phyloP scores from a whole-genome alignment of 2,329 filamentous ascomycete species.

The Neofusicoccum kwambonambiense region DNA sequence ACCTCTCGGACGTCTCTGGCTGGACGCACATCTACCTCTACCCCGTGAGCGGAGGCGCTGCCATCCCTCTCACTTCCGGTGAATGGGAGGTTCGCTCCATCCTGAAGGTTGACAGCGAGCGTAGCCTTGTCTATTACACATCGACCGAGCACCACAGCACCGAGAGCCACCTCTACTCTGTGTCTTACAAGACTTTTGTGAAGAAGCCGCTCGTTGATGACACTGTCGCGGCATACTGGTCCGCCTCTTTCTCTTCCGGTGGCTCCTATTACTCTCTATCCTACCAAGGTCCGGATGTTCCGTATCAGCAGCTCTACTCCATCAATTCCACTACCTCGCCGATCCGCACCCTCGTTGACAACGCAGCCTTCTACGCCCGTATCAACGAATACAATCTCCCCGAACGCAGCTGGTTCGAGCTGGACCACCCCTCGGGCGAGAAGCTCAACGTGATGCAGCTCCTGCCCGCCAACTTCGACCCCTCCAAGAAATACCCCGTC shows the following conservation, averaged over 20 bases:
- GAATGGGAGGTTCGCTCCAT: slow-evolving; percentile 65
- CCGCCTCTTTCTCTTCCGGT: slow-evolving; percentile 62
- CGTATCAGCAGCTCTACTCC: slow-evolving; percentile 66
- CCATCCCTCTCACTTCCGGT: slow-evolving; percentile 60
- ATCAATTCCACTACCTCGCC: slow-evolving; percentile 53
- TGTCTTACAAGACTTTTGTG: slow-evolving; percentile 56
- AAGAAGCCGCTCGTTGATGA: slow-evolving; percentile 63
- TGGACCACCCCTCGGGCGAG: slow-evolving; percentile 61
- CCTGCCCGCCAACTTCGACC: slow-evolving; percentile 64
- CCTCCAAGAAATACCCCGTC: slow-evolving; percentile 62
- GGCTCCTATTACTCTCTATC: slow-evolving; percentile 65
- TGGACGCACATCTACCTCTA: slow-evolving; percentile 67
- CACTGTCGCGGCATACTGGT: slow-evolving; percentile 57
- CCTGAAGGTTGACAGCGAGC: slow-evolving; percentile 58
- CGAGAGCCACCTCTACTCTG: slow-evolving; percentile 66
- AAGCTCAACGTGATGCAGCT: slow-evolving; percentile 64
- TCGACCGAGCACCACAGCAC: slow-evolving; percentile 66
- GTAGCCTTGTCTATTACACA: slow-evolving; percentile 61
- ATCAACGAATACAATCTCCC: slow-evolving; percentile 62
- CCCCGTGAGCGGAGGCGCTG: slow-evolving; percentile 55
- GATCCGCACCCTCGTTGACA: slow-evolving; percentile 60
- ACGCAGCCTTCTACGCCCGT: slow-evolving; percentile 55
- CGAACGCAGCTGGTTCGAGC: slow-evolving; percentile 63
- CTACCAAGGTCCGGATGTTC: slow-evolving; percentile 65
- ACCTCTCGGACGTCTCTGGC: slow-evolving; percentile 64